Base-by-base conservation (phyloP, 108 stramenopile species). In the Chaetoceros muelleri region DNA sequence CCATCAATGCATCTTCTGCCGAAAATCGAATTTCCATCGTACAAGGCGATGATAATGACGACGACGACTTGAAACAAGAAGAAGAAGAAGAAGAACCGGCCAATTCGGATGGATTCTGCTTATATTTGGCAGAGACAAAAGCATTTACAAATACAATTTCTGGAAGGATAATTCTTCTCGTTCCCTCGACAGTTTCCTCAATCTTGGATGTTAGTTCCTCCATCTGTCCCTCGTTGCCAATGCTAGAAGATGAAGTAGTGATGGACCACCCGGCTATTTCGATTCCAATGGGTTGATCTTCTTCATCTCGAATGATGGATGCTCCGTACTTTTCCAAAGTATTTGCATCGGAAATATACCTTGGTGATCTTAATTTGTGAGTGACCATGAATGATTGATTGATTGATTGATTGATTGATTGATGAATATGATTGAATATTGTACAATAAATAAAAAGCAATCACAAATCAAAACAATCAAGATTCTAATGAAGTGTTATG, bases 81-180 rank as follows among this genome's bases (percentile, higher is more conserved):
- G 50, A 54, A 19, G 19, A 48, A 13, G 10, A 20, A 2, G 45
- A 21, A 27, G 31, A 28, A 31, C 30, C 17, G 10, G 16, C 40
- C 16, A 21, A 30, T 2, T 50, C 21, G 1, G 10, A 17, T 0
- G 25, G 16, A 24, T 53, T 45, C 16, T 46, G 24, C 18, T 30
- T 30, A 48, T 68, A 57, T 48, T 69, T 45, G 10, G 78, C 29
- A 10, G 73, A 74, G 8, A 82, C 55, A 46, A 71, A 60, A 16
- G 87, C 80, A 53, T 64, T 55, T 19, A 76, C 61, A 56, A 88
- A 88, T 19, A 81, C 71, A 60, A 88, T 88, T 73, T 88, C 87
- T 31, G 87, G 87, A 46, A 77, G 67, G 26, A 55, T 52, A 40
- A 83, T 40, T 62, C 72, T 67, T 23, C 78, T 53, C 45, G 46